Evolutionary conservation across 1,284 basidiomycete genomes (phyloP).

Genomic region (Ceratobasidium sp.): DNA sequence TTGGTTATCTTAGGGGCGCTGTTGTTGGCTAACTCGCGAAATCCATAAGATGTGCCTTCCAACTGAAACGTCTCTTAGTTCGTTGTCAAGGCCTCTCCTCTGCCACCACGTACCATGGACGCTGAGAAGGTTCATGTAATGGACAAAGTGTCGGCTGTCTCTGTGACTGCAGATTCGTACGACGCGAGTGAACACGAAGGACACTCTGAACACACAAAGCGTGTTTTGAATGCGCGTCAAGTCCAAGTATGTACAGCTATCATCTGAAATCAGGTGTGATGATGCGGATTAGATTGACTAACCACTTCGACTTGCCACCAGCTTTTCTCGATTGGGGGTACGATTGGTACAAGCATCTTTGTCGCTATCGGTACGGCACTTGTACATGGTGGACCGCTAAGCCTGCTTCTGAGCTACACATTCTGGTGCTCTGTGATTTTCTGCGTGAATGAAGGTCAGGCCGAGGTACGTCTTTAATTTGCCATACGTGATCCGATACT

Average conservation of each 20-base stretch:
- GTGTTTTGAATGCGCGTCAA: constrained; percentile 42
- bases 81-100: not conserved
- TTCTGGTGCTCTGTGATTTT: constrained; percentile 46
- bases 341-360: constrained; percentile 41
- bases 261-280: not conserved
- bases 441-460: constrained; percentile 46
- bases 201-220: constrained; percentile 34
- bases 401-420: constrained; percentile 40
- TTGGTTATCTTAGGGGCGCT: constrained; percentile 15
- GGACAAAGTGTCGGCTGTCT: constrained; percentile 25
- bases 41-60: constrained; percentile 13
- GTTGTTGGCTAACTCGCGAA: not conserved
- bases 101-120: constrained; percentile 20
- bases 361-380: constrained; percentile 34
- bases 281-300: not conserved
- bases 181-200: constrained; percentile 21
- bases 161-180: constrained; percentile 13
- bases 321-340: constrained; percentile 44
- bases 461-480: constrained; percentile 28
- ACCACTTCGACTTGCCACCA: not conserved
- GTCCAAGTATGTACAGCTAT: constrained; percentile 18
- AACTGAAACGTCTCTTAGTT: not conserved
- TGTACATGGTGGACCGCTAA: constrained; percentile 29
- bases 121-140: constrained; percentile 25
- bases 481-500: not conserved